phyloP scores from a whole-genome alignment of 495 filamentous ascomycete species.

The Paragyromitra xinjiangensis region DNA sequence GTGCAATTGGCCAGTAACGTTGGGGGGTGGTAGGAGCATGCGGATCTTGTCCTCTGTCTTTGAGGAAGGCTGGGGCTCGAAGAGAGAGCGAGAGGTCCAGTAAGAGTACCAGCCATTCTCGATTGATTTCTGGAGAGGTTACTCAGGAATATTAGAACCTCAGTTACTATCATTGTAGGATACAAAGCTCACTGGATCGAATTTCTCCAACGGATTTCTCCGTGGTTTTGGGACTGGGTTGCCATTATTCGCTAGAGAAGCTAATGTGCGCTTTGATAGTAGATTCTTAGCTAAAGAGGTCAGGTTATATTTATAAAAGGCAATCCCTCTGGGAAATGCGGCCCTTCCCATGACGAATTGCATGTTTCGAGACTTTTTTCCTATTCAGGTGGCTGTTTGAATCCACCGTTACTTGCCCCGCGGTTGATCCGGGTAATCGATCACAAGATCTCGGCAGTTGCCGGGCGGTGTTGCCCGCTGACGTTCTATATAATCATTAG shows the following conservation, averaged over 20 bases:
- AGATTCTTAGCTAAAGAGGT: conserved; percentile 2
- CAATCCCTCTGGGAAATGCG: conserved; percentile 4
- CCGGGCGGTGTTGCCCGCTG: too few relatives aligned
- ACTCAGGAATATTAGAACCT: conserved; percentile 16
- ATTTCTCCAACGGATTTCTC: conserved; percentile 36
- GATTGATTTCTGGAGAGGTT: conserved; percentile 31
- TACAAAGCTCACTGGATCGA: conserved; percentile 46
- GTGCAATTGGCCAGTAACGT: conserved; percentile 76
- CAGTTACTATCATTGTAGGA: neutral
- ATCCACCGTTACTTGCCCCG: conserved; percentile 13
- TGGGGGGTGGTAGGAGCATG: conserved; percentile 72
- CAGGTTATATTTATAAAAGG: conserved; percentile 11
- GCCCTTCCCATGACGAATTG: conserved; percentile 21
- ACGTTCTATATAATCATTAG: too few relatives aligned
- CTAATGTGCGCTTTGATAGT: conserved; percentile 36
- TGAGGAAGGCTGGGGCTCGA: conserved; percentile 42
- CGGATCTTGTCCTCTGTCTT: conserved; percentile 33
- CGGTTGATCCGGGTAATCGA: conserved; percentile 25
- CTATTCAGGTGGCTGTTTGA: conserved; percentile 1
- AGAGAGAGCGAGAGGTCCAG: conserved; percentile 52
- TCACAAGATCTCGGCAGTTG: too few relatives aligned
- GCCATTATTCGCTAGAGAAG: conserved; percentile 25
- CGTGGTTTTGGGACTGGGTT: conserved; percentile 44
- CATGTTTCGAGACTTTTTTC: conserved; percentile 19
- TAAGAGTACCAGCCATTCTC: conserved; percentile 57